These are phyloP conservation scores for Thymus mandschuricus DNA, from an alignment of 257 asterid genomes.

Conservation along the genomic window DNA sequence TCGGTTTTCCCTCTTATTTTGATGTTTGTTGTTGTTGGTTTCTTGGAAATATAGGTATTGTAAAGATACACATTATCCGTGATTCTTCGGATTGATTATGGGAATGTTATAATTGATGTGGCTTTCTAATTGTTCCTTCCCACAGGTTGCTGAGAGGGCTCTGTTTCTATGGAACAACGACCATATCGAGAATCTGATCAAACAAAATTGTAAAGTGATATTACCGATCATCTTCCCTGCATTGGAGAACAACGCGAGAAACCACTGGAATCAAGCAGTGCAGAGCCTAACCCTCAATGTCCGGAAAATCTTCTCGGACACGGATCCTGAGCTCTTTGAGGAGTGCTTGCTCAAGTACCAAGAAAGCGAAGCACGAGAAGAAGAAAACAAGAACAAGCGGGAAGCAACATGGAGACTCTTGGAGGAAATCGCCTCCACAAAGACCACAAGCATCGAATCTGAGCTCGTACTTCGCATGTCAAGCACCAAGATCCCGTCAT, in stretches of 20 bases:
- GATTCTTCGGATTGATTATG: too few relatives aligned
- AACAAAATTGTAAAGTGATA: constrained; percentile 40
- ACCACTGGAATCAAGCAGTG: constrained; percentile 45
- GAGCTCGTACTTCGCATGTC: not conserved
- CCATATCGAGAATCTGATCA: constrained; percentile 39
- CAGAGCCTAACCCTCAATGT: constrained; percentile 43
- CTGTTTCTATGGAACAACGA: constrained; percentile 41
- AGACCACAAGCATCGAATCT: not conserved
- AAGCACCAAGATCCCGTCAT: constrained; percentile 31
- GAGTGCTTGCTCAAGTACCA: constrained; percentile 41
- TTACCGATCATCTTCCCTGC: constrained; percentile 43
- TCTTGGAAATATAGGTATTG: not conserved
- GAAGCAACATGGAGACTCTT: constrained; percentile 37
- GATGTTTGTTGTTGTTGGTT: not conserved
- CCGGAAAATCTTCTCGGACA: constrained; percentile 40
- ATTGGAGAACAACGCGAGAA: constrained; percentile 40
- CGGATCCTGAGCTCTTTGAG: constrained; percentile 41
- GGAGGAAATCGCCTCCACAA: constrained; percentile 32
- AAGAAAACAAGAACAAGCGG: constrained; percentile 27
- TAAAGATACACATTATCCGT: too few relatives aligned
- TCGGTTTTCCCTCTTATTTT: not conserved
- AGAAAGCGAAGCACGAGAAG: constrained; percentile 31
- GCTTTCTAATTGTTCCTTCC: not conserved
- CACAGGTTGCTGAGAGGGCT: constrained; percentile 43
- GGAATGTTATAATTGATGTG: not conserved